Percentiles rank a stretch among this genome's conserved stretches.
Evolutionary conservation across 2,329 filamentous ascomycete genomes (phyloP).

Genomic region (Fusarium nisikadoi): DNA sequence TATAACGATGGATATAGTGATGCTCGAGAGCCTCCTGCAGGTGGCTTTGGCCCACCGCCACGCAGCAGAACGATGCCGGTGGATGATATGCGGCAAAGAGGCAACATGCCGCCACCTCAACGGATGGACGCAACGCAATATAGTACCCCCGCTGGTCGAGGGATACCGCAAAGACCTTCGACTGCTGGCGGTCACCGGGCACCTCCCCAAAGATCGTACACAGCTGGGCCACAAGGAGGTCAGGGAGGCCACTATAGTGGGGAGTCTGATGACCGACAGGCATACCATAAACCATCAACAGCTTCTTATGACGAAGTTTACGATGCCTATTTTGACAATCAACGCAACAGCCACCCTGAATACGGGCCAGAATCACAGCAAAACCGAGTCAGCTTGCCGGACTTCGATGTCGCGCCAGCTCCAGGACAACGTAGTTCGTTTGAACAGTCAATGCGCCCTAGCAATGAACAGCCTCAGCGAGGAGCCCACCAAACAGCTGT

Average conservation of each 20-base stretch:
- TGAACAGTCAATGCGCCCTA: slow-evolving; percentile 59
- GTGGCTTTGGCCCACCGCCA: slow-evolving; percentile 62
- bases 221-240: slow-evolving; percentile 52
- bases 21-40: slow-evolving; percentile 47
- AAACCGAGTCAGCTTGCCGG: slow-evolving; percentile 48
- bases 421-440: slow-evolving; percentile 55
- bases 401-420: slow-evolving; percentile 56
- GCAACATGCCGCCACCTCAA: slow-evolving; percentile 49
- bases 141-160: slow-evolving; percentile 57
- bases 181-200: slow-evolving; percentile 64
- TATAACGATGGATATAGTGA: slow-evolving; percentile 44
- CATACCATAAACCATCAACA: slow-evolving; percentile 44
- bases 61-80: slow-evolving; percentile 72
- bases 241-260: slow-evolving; percentile 49
- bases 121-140: slow-evolving; percentile 59
- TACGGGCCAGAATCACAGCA: slow-evolving; percentile 36
- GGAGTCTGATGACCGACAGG: slow-evolving; percentile 48
- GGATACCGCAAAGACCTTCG: slow-evolving; percentile 63
- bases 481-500: slow-evolving; percentile 63
- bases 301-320: slow-evolving; percentile 63
- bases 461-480: slow-evolving; percentile 56
- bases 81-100: slow-evolving; percentile 57
- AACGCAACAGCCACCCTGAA: slow-evolving; percentile 44
- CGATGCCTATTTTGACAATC: slow-evolving; percentile 63
- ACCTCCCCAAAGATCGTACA: slow-evolving; percentile 65